Percentiles rank a stretch among this genome's conserved stretches.
phyloP scores from a whole-genome alignment of 345 rosid genomes.

The Hibiscus syriacus region DNA sequence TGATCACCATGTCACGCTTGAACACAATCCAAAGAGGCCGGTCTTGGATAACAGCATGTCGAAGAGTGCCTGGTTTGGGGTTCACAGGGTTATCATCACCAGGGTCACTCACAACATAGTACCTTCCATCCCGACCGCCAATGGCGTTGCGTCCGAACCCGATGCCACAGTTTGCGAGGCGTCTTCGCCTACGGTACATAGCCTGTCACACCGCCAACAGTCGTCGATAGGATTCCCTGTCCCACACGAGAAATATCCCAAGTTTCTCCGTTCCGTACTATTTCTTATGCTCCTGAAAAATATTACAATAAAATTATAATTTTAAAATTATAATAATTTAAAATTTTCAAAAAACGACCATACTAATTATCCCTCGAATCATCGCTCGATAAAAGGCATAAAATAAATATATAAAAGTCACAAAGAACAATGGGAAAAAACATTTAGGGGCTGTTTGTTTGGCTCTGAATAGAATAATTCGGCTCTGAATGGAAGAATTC shows the following conservation, averaged over 20 bases:
- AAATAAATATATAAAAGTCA: no score
- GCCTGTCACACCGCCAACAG: slow-evolving; percentile 77
- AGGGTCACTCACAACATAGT: slow-evolving; percentile 56
- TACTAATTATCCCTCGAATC: no score
- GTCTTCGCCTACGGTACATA: slow-evolving; percentile 43
- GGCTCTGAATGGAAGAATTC: no score
- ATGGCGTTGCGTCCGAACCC: slow-evolving; percentile 79
- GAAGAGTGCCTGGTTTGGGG: slow-evolving; percentile 70
- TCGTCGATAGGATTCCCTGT: slow-evolving; percentile 83
- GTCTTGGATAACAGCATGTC: slow-evolving; percentile 75
- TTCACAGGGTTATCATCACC: slow-evolving; percentile 56
- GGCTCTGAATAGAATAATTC: no score
- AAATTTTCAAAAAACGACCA: no score
- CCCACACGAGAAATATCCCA: slow-evolving; percentile 53
- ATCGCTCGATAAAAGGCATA: no score
- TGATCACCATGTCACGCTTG: slow-evolving; percentile 75
- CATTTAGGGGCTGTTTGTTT: no score
- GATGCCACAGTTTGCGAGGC: slow-evolving; percentile 54
- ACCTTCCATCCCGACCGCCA: slow-evolving; percentile 72
- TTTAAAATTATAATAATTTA: no score
- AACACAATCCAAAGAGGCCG: slow-evolving; percentile 75
- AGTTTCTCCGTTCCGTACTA: slow-evolving; percentile 57
- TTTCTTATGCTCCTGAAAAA: slow-evolving; percentile 57
- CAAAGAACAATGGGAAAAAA: no score
- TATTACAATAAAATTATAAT: no score